Percentiles rank a stretch among this genome's conserved stretches.
Evolutionary conservation across 2,329 filamentous ascomycete genomes (phyloP).

Genomic region (Stachybotrys echinatus): DNA sequence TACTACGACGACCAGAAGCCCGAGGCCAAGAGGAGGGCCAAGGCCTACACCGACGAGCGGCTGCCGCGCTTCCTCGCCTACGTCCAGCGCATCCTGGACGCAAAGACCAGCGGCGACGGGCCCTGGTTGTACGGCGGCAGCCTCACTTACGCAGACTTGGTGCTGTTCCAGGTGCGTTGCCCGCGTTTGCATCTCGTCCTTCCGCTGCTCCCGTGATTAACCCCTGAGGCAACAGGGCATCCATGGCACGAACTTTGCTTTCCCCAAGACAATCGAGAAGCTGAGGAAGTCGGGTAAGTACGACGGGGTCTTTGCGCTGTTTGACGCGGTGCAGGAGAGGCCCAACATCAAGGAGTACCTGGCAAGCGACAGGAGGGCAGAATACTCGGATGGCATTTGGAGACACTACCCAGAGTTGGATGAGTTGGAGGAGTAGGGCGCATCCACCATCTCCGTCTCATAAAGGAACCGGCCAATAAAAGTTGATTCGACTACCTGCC

Average conservation of each 20-base stretch:
- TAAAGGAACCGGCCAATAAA: no score
- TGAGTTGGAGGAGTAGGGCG: no score
- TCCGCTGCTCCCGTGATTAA: background rate
- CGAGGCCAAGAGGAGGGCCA: conserved; percentile 53
- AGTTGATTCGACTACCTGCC: no score
- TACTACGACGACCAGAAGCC: conserved; percentile 75
- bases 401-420: conserved; percentile 72
- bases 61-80: conserved; percentile 70
- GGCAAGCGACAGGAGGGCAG: conserved; percentile 54
- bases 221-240: conserved; percentile 31
- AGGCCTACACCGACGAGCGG: conserved; percentile 53
- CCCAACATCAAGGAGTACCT: conserved; percentile 66
- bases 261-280: conserved; percentile 59
- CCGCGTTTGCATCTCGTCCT: background rate
- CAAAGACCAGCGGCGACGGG: conserved; percentile 49
- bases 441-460: no score
- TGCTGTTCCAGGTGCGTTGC: conserved; percentile 63
- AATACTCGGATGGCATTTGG: conserved; percentile 63
- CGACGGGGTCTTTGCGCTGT: conserved; percentile 56
- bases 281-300: conserved; percentile 53
- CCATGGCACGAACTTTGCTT: conserved; percentile 59
- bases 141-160: conserved; percentile 68
- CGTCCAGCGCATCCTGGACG: conserved; percentile 60
- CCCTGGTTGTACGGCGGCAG: conserved; percentile 61
- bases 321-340: conserved; percentile 56